Base-by-base conservation (phyloP, 345 rosid species). In the Camelina laxa region DNA sequence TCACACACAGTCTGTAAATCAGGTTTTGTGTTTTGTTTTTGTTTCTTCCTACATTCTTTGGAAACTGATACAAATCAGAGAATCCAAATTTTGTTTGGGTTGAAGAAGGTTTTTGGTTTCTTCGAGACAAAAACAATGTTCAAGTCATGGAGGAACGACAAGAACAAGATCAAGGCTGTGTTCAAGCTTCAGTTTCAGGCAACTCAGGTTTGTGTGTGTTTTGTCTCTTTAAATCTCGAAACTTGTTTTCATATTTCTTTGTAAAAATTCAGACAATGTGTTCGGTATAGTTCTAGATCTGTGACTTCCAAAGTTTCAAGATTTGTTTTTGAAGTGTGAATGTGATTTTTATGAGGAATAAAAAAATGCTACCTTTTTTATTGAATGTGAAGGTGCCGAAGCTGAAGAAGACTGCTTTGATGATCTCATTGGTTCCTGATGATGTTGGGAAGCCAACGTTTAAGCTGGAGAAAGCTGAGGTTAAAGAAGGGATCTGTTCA, bases 131-230 rank as follows among this genome's bases (percentile, higher is more conserved):
- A 33, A 80, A 80, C 78, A 61, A 87, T 96, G 99, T 96, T 96
- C 71, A 86, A 86, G 88, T 80, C 99, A 70, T 88, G 98, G 97
- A 83, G 89, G 80, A 88, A 85, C 76, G 89, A 89, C 82, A 91
- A 88, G 96, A 87, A 81, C 82, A 92, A 88, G 88, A 83, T 92
- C 96, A 96, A 92, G 80, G 84, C 85, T 38, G 89, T 92, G 57
- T 91, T 92, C 87, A 86, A 82, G 80, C 80, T 96, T 80, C 94
- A 88, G 85, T 92, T 96, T 77, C 99, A 88, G 82, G 97, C 88
- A 30, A 92, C 98, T 77, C 97, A 96, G 97, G 99, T 92, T 19
- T 62, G 44, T 33, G 36, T 33, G 79, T 57, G 58, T 63, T 42
- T 75, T 68, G 61, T 65, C 65, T 78, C 68, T 70, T 48, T 35